A percentile compares a stretch with the other conserved stretches of the same genome.
Evolutionary conservation across 257 asterid species (phyloP).

Genomic region (Solanum bulbocastanum): DNA sequence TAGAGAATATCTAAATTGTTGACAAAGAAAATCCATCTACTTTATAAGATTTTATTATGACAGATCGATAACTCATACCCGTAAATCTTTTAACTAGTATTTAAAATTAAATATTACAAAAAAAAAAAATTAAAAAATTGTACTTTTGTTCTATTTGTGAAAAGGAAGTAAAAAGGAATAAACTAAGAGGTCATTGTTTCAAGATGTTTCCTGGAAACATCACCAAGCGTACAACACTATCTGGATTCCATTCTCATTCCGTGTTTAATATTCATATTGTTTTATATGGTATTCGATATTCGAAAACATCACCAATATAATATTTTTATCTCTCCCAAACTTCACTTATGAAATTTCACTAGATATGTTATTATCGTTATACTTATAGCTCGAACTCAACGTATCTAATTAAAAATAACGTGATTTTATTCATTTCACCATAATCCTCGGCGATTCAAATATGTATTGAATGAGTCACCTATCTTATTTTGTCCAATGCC

Average conservation of each 20-base stretch:
- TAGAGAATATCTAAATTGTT: background rate
- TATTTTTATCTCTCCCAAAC: rapidly evolving
- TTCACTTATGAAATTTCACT: too few relatives aligned
- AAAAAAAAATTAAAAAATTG: background rate
- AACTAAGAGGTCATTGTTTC: background rate
- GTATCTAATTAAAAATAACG: background rate
- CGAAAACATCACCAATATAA: rapidly evolving
- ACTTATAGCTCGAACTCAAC: background rate
- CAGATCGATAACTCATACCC: background rate
- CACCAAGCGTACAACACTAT: background rate
- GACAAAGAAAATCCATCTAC: background rate
- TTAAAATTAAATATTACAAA: too few relatives aligned
- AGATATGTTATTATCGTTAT: background rate
- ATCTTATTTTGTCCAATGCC: background rate
- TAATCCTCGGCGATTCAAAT: background rate
- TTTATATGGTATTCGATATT: background rate
- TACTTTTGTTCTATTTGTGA: background rate
- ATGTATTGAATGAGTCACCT: background rate
- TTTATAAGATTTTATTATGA: background rate
- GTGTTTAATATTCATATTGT: too few relatives aligned
- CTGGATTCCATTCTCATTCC: rapidly evolving
- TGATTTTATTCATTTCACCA: background rate
- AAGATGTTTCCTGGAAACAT: background rate
- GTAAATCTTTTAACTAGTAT: too few relatives aligned
- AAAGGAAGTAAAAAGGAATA: background rate